Base-by-base conservation (phyloP, 2,329 filamentous ascomycete genomes). In the Colletotrichum phormii region DNA sequence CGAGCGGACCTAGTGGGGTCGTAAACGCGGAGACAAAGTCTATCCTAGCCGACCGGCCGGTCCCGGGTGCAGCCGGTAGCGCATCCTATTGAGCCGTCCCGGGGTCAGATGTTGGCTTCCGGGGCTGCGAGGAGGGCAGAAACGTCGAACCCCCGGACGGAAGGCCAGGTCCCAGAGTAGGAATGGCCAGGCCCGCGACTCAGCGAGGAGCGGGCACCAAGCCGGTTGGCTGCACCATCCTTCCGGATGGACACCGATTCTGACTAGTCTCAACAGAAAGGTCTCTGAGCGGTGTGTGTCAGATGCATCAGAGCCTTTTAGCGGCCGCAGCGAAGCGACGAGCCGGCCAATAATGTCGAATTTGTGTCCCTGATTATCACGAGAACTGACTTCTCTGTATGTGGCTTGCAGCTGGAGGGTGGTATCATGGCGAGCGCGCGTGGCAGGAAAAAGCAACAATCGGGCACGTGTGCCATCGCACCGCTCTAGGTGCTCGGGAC, bases 231-330 rank as follows among this genome's bases (percentile, higher is more conserved):
- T 55, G 64, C 46, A 70, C 70, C 12, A 53, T 29, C 11, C 37
- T 60, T 51, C 46, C 59, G 33, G 66, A 29, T 60, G 60, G n/a
- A 54, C 31, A 24, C 46, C 60, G 37, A 29, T 54, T 42, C 49
- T 65, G 18, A 71, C 54, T 73, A 67, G 71, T 42, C 71, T 73
- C 71, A 71, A 65, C 71, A 73, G 64, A 73, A 73, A 60, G 61
- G 24, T 61, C 49, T 35, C 66, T 67, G 62, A 67, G 71, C 71
- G 71, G 71, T 73, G 71, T 73, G 71, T 73, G 71, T 73, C 71
- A 73, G 62, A 72, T 67, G 68, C 71, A 73, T 73, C 67, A 54
- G 26, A 51, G 49, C 67, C 29, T 35, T 35, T 70, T 73, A 73
- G 71, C 61, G 71, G 71, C 66, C 71, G 71, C 67, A 73, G 49